Conservation (phyloP, 1,284 basidiomycete genomes). For the Rhodofomes roseus region DNA sequence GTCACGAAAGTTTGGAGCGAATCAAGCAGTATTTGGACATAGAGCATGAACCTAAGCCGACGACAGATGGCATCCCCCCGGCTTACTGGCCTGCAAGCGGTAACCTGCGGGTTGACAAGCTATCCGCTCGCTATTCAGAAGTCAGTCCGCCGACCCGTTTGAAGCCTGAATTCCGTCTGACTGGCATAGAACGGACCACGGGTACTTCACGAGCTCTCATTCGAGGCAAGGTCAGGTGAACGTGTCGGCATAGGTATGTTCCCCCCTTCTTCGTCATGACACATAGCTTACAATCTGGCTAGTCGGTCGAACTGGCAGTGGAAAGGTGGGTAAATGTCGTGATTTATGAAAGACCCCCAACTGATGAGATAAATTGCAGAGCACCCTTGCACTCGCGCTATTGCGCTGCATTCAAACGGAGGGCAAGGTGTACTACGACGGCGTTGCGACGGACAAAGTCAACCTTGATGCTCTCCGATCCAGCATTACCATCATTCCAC, state of each 20-base stretch:
- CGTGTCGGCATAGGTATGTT: constrained; percentile 61
- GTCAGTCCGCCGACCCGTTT: constrained; percentile 19
- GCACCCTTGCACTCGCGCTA: constrained; percentile 40
- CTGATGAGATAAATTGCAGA: constrained; percentile 29
- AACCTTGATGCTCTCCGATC: constrained; percentile 57
- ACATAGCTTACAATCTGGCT: constrained; percentile 1
- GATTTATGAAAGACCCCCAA: constrained; percentile 17
- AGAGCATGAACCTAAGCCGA: constrained; percentile 63
- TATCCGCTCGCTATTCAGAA: constrained; percentile 54
- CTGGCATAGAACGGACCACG: constrained; percentile 31
- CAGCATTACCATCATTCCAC: constrained; percentile 45
- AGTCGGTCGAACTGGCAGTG: not conserved
- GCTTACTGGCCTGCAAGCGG: constrained; percentile 80
- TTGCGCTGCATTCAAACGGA: constrained; percentile 46
- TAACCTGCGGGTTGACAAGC: constrained; percentile 55
- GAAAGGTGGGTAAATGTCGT: constrained; percentile 15
- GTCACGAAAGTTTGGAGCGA: constrained; percentile 32
- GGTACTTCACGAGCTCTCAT: constrained; percentile 46
- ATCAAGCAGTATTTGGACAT: constrained; percentile 73
- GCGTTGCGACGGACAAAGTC: constrained; percentile 32
- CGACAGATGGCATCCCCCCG: constrained; percentile 53
- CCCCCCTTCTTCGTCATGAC: constrained; percentile 14
- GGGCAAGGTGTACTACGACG: constrained; percentile 39
- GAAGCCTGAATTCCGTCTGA: constrained; percentile 3
- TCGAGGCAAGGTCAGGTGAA: constrained; percentile 47